A percentile compares a stretch with the other conserved stretches of the same genome.
Conservation (phyloP, 1,284 basidiomycete genomes). For the Athelia sp. region DNA sequence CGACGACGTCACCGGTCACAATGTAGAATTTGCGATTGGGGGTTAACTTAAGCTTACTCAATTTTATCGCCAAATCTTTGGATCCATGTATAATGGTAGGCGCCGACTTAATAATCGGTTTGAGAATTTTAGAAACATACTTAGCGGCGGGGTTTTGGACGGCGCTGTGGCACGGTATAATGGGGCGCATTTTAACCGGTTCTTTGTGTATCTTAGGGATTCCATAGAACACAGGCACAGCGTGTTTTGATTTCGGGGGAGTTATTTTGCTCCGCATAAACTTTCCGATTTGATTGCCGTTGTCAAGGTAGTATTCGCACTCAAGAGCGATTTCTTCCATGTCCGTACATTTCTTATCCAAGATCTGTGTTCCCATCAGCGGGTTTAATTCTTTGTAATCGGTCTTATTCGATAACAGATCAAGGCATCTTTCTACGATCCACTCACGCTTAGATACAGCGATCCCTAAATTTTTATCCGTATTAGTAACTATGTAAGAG, state of each 20-base stretch:
- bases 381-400: background rate
- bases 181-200: constrained; percentile 26
- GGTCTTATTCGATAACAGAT: constrained; percentile 10
- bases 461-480: constrained; percentile 22
- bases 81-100: constrained; percentile 23
- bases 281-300: constrained; percentile 6
- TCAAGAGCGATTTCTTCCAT: constrained; percentile 3
- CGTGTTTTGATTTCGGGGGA: constrained; percentile 2
- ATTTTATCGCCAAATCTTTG: constrained; percentile 24
- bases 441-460: constrained; percentile 18
- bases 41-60: constrained; percentile 14
- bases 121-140: constrained; percentile 24
- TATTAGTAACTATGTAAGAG: constrained; percentile 16
- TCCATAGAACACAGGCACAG: constrained; percentile 24
- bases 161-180: constrained; percentile 27
- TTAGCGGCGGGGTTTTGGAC: constrained; percentile 27
- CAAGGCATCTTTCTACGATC: constrained; percentile 16
- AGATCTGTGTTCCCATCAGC: background rate
- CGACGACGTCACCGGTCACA: constrained; percentile 25
- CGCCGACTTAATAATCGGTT: constrained; percentile 21
- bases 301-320: background rate
- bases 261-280: constrained; percentile 11
- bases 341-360: constrained; percentile 5
- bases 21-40: constrained; percentile 11
- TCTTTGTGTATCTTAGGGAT: constrained; percentile 33